Base-by-base conservation (phyloP, 2,329 filamentous ascomycete genomes). In the Atkinsonella hypoxylon region DNA sequence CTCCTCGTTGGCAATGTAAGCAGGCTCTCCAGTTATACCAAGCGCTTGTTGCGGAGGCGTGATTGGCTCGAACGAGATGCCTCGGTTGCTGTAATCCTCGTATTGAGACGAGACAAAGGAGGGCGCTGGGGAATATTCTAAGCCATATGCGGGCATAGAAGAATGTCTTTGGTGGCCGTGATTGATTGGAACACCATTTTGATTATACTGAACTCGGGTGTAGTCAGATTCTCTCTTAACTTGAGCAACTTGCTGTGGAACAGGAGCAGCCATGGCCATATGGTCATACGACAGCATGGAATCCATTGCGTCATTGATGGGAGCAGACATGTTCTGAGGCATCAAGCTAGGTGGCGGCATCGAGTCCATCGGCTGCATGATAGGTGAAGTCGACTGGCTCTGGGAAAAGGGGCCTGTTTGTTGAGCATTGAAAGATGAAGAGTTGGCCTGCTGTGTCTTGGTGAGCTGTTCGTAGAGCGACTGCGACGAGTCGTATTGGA, bases 381-480 rank as follows among this genome's bases (percentile, higher is more conserved):
- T 86, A 44, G 93, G 90, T 45, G 93, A 95, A 41, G 85, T 84
- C 55, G 87, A 83, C 69, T 95, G 89, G 49, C 85, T 86, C 63
- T 86, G 87, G 49, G 78, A 69, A 69, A 80, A 83, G 60, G 82
- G 79, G 1, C 45, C 13, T 60, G 82, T 67, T 61, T 82, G 79
- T 61, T 90, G 86, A 56, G 87, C 87, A 70, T 82, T 89, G 77
- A 96, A 97, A 1, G 91, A 95, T 3, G 93, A 97, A 8, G 91
- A 94, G 73, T 95, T 97, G 69, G 90, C 91, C 78, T 97, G 93
- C 71, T 98, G 93, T 45, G 91, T 90, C 76, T 97, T 98, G 62
- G 93, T 98, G 73, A 98, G 83, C 76, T 98, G 93, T 77, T 98
- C 93, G 67, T 95, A 98, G 54, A 98, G 84, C 59, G 93, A 97